Conservation (phyloP, 495 filamentous ascomycete species). For the Friedmanniomyces simplex region DNA sequence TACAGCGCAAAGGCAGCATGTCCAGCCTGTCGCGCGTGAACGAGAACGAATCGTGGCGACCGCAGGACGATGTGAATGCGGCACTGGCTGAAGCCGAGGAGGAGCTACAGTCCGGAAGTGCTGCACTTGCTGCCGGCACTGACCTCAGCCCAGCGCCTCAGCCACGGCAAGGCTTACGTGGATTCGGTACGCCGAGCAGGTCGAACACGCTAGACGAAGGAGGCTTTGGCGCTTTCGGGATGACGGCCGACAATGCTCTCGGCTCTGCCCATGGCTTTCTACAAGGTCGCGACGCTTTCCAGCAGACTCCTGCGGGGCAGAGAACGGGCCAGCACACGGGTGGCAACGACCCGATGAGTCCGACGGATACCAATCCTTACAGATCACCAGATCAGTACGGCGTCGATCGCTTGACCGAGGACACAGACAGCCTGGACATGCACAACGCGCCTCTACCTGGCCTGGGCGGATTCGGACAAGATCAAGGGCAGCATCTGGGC, state of each 20-base stretch:
- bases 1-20: slow-evolving; percentile 46
- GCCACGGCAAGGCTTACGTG: slow-evolving; percentile 15
- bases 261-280: slow-evolving; percentile 51
- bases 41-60: slow-evolving; percentile 46
- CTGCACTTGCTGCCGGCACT: slow-evolving; percentile 65
- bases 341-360: slow-evolving; percentile 62
- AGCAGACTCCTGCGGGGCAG: slow-evolving; percentile 47
- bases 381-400: slow-evolving; percentile 83
- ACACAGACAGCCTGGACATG: slow-evolving; percentile 50
- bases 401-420: slow-evolving; percentile 47
- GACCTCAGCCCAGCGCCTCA: slow-evolving; percentile 49
- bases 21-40: slow-evolving; percentile 44
- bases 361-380: slow-evolving; percentile 96
- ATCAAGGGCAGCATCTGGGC: slow-evolving; percentile 31
- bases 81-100: slow-evolving; percentile 62
- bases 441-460: slow-evolving; percentile 47
- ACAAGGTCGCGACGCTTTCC: slow-evolving; percentile 47
- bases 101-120: slow-evolving; percentile 61
- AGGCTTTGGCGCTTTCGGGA: slow-evolving; percentile 62
- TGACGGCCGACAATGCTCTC: slow-evolving; percentile 56
- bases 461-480: slow-evolving; percentile 44
- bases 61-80: slow-evolving; percentile 1
- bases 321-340: slow-evolving; percentile 34
- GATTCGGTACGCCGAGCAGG: slow-evolving; percentile 49
- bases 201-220: slow-evolving; percentile 39